Conservation (phyloP, 768 basidiomycete genomes). For the Kwoniella dendrophila region DNA sequence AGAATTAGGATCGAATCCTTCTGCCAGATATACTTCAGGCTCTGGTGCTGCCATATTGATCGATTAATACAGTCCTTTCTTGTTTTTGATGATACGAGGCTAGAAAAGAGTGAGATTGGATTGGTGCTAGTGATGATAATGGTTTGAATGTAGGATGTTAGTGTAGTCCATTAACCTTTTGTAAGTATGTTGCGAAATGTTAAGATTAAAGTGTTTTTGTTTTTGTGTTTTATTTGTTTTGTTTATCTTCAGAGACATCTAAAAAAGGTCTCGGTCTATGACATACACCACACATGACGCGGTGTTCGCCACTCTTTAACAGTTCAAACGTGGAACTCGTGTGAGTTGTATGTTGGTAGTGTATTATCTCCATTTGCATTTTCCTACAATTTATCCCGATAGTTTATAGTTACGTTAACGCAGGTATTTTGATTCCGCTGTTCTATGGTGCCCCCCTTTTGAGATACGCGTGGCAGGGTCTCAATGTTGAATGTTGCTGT, state of each 20-base stretch:
- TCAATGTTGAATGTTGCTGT: background rate
- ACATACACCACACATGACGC: background rate
- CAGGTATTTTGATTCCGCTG: background rate
- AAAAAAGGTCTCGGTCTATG: background rate
- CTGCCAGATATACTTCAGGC: conserved; percentile 41
- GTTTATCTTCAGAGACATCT: too few species aligned
- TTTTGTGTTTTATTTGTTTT: conserved; percentile 7
- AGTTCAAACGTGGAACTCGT: background rate
- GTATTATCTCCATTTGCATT: background rate
- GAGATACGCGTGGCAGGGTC: conserved; percentile 6
- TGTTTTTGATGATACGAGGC: too few species aligned
- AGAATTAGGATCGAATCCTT: conserved; percentile 42
- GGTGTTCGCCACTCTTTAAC: conserved; percentile 4
- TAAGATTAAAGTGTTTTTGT: background rate
- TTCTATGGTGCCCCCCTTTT: conserved; percentile 1
- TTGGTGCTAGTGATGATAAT: background rate
- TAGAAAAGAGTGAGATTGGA: too few species aligned
- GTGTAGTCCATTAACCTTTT: background rate
- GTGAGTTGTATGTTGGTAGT: too few species aligned
- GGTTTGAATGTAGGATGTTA: background rate
- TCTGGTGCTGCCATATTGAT: conserved; percentile 37
- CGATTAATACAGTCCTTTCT: background rate
- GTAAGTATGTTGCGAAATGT: conserved; percentile 6
- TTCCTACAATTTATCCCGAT: conserved; percentile 1
- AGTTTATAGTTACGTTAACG: conserved; percentile 2